Conservation (phyloP, 441 rosid genomes). For the Populus hybrid region DNA sequence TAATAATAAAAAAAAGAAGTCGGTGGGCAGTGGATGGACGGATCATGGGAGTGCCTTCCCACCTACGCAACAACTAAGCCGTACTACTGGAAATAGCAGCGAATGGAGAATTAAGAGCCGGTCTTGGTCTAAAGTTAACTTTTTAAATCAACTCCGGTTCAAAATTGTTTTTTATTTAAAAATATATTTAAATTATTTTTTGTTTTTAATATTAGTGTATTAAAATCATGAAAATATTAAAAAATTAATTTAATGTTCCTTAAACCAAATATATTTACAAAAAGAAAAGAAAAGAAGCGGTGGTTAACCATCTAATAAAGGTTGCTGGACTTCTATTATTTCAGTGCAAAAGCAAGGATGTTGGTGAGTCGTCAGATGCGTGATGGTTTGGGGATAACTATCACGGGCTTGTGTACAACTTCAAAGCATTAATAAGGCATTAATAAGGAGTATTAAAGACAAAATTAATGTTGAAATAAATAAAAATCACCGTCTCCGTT, state of each 20-base stretch:
- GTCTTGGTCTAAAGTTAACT: too few relatives aligned
- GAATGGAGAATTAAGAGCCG: too few relatives aligned
- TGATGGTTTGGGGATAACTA: not conserved
- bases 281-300: too few relatives aligned
- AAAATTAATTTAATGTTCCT: too few relatives aligned
- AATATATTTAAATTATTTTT: too few relatives aligned
- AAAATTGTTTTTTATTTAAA: too few relatives aligned
- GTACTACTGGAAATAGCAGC: too few relatives aligned
- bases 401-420: not conserved
- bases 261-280: too few relatives aligned
- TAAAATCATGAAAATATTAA: too few relatives aligned
- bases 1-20: not conserved
- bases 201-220: too few relatives aligned
- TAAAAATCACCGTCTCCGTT: conserved; percentile 13
- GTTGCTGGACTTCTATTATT: not conserved
- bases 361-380: not conserved
- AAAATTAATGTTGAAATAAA: not conserved
- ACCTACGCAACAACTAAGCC: not conserved
- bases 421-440: too few relatives aligned
- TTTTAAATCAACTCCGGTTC: not conserved
- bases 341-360: not conserved
- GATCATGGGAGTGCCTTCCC: not conserved
- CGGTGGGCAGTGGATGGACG: not conserved
- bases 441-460: too few relatives aligned
- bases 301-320: not conserved